Percentiles rank a stretch among this genome's conserved stretches.
Evolutionary conservation across 768 basidiomycete genomes (phyloP).

Genomic region (Rhizopogon rudus): DNA sequence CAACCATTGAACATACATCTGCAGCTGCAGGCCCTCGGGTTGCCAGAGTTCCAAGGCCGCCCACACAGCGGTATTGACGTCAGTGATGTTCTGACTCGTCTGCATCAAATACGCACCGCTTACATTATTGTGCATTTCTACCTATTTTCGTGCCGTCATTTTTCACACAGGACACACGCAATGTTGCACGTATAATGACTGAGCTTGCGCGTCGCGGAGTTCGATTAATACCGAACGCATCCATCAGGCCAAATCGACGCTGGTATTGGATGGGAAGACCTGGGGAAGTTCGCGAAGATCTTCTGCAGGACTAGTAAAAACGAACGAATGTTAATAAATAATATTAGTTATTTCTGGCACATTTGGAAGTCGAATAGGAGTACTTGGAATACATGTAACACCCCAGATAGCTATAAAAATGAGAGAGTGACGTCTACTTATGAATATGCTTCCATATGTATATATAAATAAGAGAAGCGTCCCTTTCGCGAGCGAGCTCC

Average conservation of each 20-base stretch:
- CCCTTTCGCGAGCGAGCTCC: constrained; percentile 6
- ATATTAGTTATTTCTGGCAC: not conserved
- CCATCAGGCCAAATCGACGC: constrained; percentile 57
- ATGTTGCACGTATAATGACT: constrained; percentile 76
- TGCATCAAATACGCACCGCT: constrained; percentile 1
- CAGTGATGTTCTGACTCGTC: constrained; percentile 29
- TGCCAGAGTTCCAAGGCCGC: constrained; percentile 77
- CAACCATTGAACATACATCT: constrained; percentile 58
- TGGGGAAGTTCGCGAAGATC: constrained; percentile 57
- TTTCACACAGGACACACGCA: constrained; percentile 71
- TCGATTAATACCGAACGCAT: constrained; percentile 66
- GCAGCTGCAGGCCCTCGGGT: constrained; percentile 69
- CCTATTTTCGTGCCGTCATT: constrained; percentile 1
- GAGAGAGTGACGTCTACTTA: not conserved
- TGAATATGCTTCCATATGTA: constrained; percentile 1
- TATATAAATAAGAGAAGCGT: constrained; percentile 8
- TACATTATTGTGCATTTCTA: not conserved
- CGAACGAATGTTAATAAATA: not conserved
- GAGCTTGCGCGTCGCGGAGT: constrained; percentile 72
- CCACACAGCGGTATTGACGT: constrained; percentile 91
- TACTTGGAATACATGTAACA: not conserved
- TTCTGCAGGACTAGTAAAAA: constrained; percentile 3
- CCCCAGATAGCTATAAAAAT: not conserved
- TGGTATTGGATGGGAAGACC: constrained; percentile 87
- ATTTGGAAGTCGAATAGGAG: not conserved